Evolutionary conservation across 805 yeast genomes (phyloP).

Genomic region (Trichomonascus vanleenenianus): DNA sequence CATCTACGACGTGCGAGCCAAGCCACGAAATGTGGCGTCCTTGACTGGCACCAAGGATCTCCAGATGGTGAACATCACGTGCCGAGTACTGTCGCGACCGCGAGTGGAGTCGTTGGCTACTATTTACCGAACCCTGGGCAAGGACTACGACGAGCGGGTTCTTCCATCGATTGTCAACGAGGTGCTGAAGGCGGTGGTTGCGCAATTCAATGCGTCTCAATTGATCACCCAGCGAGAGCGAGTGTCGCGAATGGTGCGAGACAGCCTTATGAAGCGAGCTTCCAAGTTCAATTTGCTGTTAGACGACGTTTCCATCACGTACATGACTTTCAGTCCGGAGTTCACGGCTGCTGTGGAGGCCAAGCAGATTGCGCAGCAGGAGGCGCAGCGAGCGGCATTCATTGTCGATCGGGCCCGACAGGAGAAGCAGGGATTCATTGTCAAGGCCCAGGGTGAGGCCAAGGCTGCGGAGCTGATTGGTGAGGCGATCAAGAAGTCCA

Average conservation of each 20-base stretch:
- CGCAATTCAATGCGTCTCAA: conserved; percentile 97
- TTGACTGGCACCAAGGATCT: conserved; percentile 96
- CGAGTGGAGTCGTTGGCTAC: conserved; percentile 68
- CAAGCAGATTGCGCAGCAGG: conserved; percentile 98
- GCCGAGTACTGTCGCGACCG: conserved; percentile 92
- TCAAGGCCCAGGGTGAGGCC: conserved; percentile 98
- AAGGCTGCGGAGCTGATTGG: conserved; percentile 96
- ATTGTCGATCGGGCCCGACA: conserved; percentile 95
- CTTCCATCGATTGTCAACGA: conserved; percentile 97
- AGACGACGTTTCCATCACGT: conserved; percentile 95
- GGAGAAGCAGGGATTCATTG: conserved; percentile 95
- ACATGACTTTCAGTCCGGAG: conserved; percentile 96
- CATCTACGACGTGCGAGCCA: conserved; percentile 91
- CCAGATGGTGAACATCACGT: conserved; percentile 99
- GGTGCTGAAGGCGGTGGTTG: conserved; percentile 92
- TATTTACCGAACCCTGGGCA: conserved; percentile 86
- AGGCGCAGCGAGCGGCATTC: conserved; percentile 97
- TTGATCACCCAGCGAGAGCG: conserved; percentile 98
- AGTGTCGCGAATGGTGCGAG: conserved; percentile 86
- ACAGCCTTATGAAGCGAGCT: conserved; percentile 85
- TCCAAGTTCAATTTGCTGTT: conserved; percentile 75
- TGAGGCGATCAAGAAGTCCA: conserved; percentile 95
- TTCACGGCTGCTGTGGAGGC: conserved; percentile 97
- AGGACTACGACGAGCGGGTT: conserved; percentile 93
- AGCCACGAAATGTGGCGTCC: conserved; percentile 92